These are phyloP conservation scores for Sphagnum magellanicum DNA, from an alignment of 228 moss, liverwort and hornwort genomes.

Conservation along the genomic window DNA sequence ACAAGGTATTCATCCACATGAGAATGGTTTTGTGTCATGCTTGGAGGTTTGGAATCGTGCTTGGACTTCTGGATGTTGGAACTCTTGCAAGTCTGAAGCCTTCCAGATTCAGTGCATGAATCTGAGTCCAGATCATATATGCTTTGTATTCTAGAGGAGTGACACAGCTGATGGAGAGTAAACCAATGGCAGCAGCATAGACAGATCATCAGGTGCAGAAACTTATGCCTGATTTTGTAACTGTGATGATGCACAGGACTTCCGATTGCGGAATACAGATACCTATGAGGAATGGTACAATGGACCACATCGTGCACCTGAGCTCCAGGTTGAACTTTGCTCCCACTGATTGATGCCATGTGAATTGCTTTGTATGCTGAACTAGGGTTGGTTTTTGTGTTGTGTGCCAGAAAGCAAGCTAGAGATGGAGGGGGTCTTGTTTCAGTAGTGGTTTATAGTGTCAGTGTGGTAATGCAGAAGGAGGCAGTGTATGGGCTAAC, in stretches of 20 bases:
- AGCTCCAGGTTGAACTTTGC: slow-evolving; percentile 43
- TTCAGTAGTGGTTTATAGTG: background rate
- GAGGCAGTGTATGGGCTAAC: slow-evolving; percentile 89
- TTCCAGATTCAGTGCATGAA: background rate
- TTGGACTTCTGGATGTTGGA: background rate
- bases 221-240: too few relatives aligned
- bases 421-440: too few relatives aligned
- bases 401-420: too few relatives aligned
- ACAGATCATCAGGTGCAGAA: too few relatives aligned
- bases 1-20: too few relatives aligned
- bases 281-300: slow-evolving; percentile 91
- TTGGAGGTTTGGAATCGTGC: too few relatives aligned
- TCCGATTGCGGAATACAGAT: slow-evolving; percentile 56
- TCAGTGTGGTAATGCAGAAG: slow-evolving; percentile 26
- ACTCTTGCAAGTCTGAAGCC: background rate
- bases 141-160: too few relatives aligned
- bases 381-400: too few relatives aligned
- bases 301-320: slow-evolving; percentile 72
- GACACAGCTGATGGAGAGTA: too few relatives aligned
- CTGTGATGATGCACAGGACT: slow-evolving; percentile 34
- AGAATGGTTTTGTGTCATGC: too few relatives aligned
- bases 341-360: background rate
- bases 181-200: too few relatives aligned
- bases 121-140: too few relatives aligned
- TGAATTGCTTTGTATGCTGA: background rate